These are phyloP conservation scores for Telopea speciosissima DNA, from an alignment of 177 flowering plant species.

Conservation along the genomic window DNA sequence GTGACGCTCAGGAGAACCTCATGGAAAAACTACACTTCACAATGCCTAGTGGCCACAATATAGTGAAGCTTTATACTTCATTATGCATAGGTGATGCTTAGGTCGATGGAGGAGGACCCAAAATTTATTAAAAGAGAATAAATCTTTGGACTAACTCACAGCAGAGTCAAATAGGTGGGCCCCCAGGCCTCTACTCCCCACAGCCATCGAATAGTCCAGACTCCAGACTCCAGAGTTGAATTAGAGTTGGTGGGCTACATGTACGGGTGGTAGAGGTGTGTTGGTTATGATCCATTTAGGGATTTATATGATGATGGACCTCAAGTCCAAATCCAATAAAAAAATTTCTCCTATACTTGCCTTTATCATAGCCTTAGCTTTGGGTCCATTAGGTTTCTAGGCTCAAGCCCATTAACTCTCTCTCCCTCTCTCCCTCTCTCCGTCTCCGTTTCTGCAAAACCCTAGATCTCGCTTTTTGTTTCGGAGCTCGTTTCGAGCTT, in stretches of 20 bases:
- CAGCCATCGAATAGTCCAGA: no score
- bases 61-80: no score
- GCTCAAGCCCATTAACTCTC: slow-evolving; percentile 19
- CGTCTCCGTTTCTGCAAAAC: slow-evolving; percentile 12
- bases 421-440: slow-evolving; percentile 7
- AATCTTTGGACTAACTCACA: no score
- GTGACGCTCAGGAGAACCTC: no score
- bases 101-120: no score
- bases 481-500: neutral
- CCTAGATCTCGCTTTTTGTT: slow-evolving; percentile 11
- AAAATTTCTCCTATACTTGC: neutral
- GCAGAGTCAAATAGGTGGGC: no score
- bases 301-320: slow-evolving; percentile 8
- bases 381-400: slow-evolving; percentile 10
- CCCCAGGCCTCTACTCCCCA: no score
- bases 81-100: no score
- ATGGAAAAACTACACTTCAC: no score
- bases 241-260: neutral
- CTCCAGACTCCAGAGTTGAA: no score
- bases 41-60: no score
- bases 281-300: neutral
- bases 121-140: no score
- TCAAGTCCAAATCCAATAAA: slow-evolving; percentile 16
- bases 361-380: neutral
- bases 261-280: neutral